These are phyloP conservation scores for Biscogniauxia mediterranea DNA, from an alignment of 2,329 filamentous ascomycete genomes.

Conservation along the genomic window DNA sequence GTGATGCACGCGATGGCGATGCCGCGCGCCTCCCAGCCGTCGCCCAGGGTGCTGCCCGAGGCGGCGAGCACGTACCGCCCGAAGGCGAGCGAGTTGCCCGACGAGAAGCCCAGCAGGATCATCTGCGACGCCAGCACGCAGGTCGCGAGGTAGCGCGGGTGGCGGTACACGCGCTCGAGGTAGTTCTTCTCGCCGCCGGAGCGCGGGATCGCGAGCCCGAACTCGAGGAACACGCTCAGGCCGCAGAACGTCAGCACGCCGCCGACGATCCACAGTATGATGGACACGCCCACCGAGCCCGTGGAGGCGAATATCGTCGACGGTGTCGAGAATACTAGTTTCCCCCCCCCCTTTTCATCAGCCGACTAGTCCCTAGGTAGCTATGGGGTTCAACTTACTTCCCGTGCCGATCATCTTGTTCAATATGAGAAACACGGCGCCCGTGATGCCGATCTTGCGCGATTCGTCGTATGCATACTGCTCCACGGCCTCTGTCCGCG, in stretches of 20 bases:
- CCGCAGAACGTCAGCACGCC: constrained; percentile 57
- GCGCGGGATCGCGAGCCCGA: constrained; percentile 59
- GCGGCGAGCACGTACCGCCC: constrained; percentile 58
- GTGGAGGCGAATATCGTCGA: constrained; percentile 52
- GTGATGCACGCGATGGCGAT: constrained; percentile 55
- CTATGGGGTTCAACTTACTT: constrained; percentile 38
- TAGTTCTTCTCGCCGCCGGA: constrained; percentile 67
- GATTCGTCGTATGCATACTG: constrained; percentile 30
- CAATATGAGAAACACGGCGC: constrained; percentile 53
- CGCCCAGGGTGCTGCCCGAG: constrained; percentile 42
- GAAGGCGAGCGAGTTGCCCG: constrained; percentile 58
- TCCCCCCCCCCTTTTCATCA: no score
- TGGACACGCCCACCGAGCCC: constrained; percentile 47
- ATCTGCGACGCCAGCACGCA: constrained; percentile 60
- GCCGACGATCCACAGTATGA: constrained; percentile 39
- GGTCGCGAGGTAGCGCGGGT: constrained; percentile 57
- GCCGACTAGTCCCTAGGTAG: neutral
- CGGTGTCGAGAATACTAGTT: constrained; percentile 53
- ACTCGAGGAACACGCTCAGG: constrained; percentile 61
- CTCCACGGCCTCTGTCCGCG: constrained; percentile 23
- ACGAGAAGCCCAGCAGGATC: constrained; percentile 60
- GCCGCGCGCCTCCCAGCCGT: constrained; percentile 56
- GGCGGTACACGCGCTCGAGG: constrained; percentile 60
- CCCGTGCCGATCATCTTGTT: constrained; percentile 61
- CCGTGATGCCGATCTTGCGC: constrained; percentile 51